Base-by-base conservation (phyloP, 2,329 filamentous ascomycete genomes). In the Venturia carpophila region DNA sequence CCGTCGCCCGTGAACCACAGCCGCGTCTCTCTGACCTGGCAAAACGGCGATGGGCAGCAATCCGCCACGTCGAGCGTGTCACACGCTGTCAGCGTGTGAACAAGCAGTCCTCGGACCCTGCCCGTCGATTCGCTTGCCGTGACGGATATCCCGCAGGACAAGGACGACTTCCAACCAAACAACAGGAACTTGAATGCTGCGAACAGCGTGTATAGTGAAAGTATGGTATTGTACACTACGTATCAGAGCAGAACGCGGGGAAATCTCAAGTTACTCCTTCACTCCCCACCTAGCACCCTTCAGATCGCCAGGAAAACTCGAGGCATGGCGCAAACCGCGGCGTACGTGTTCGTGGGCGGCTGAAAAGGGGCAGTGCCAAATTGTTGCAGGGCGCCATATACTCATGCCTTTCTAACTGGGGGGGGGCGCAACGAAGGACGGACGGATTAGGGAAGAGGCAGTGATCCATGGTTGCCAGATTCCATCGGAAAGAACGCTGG, bases 221-320 rank as follows among this genome's bases (percentile, higher is more conserved):
- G 52, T 21, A 52, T 58, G 52, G 27, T 58, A 58, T 58, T 58
- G 52, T 58, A 58, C 52, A 58, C 52, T 58, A 58, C 52, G n/a
- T 58, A 58, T 7, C 52, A 37, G 52, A 15, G 52, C 27, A 58
- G 30, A 58, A 58, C 52, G 27, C 52, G 52, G 52, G 52, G 52
- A 52, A 52, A 11, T 15, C 27, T n/a, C 47, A 27, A 27, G 47
- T 52, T 24, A 24, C 47, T 52, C 47, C 6, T 17, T 27, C 47
- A 11, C 47, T 45, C 3, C 42, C 42, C 47, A 49, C 21, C 21
- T 10, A 37, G 37, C n/a, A 52, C 19, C 47, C 24, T n/a, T 47
- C 47, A 11, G 17, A 19, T n/a, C 49, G 49, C 49, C 2, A 56
- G 15, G 34, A 56, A 11, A 34, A 13, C 49, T 49, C 7, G 17